Base-by-base conservation (phyloP, 345 rosid species). In the Eucalyptus sideroxylon region DNA sequence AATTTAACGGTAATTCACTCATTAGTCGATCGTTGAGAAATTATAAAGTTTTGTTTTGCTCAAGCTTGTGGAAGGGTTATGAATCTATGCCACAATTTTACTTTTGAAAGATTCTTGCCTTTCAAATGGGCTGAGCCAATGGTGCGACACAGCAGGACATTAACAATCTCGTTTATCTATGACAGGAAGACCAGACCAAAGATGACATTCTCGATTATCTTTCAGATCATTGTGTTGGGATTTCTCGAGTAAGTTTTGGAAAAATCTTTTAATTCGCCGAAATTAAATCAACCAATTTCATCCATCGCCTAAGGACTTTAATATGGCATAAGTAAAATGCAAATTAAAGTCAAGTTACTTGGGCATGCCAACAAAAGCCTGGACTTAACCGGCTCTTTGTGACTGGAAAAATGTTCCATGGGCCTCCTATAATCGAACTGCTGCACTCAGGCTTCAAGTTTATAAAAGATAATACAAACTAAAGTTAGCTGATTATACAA, bases 111-210 rank as follows among this genome's bases (percentile, higher is more conserved):
- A n/a, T 65, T 65, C 77, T 65, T 16, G 77, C 77, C 37, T n/a
- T 65, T 65, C 77, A 65, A 53, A n/a, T 65, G 77, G 21, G 34
- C 11, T n/a, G 40, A 65, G 77, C 77, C 40, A 4, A 8, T 7
- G 77, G 21, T 16, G 40, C 21, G 77, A 65, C 16, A 5, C 19
- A 0, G 10, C 42, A 19, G 15, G 45, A 77, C 4, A 5, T 19
- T 77, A 8, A 77, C 83, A 11, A 11, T 56, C 16, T 9, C 2
- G 10, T 13, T 49, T 89, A 5, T 34, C 26, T 6, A 82, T 86
- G 55, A 26, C 94, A 95, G 99, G 94, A 96, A 95, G 90, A 92
- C 69, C 91, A 95, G 99, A 93, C 99, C 97, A 6, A 96, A 95
- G 95, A 93, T 97, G 95, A 95, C 97, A 55, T 15, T 95, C 6